Base-by-base conservation (phyloP, 2,329 filamentous ascomycete species). In the Aspergillus sp. region DNA sequence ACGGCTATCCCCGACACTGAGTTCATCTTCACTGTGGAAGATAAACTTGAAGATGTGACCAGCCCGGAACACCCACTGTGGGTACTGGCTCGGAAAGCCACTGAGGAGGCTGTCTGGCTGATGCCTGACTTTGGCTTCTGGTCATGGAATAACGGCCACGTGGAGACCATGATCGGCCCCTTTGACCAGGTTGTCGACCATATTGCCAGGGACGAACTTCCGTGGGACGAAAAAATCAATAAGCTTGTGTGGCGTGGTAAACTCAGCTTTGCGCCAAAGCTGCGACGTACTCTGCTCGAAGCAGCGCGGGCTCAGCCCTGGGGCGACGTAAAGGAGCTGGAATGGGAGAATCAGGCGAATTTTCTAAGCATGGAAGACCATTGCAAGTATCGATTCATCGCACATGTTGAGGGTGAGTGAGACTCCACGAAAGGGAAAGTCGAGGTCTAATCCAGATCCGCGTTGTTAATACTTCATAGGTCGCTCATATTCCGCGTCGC, bases 51-150 rank as follows among this genome's bases (percentile, higher is more conserved):
- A 26, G 72, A 76, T 51, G 60, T 65, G 14, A 53, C 61, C n/a
- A 60, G 65, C n/a, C 50, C 54, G 1, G 54, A 58, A 3, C 61
- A 63, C 45, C 58, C 72, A 47, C 24, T 76, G 2, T 74, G 75
- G 75, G 68, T 66, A 11, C 71, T 71, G 47, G 61, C 69, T 1
- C 60, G 61, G 33, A 66, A 53, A 45, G 52, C 62, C 1, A 64
- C 68, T 11, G 69, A 74, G 44, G 62, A 67, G 13, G 58, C 70
- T 16, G 64, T 68, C 42, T 78, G 75, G 75, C 62, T 79, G 13
- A 76, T 79, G 47, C 75, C 76, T 0, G 76, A 79, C 57, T 79
- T 78, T 59, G 75, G 74, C 42, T 77, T 73, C 58, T 79, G 74
- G 73, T 66, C 69, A 8, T 78, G 73, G 74, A 69, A 72, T 11